Evolutionary conservation across 2,329 filamentous ascomycete species (phyloP), one percentile per base, ranked within the genome.

Genomic region (Colletotrichum sidae): DNA sequence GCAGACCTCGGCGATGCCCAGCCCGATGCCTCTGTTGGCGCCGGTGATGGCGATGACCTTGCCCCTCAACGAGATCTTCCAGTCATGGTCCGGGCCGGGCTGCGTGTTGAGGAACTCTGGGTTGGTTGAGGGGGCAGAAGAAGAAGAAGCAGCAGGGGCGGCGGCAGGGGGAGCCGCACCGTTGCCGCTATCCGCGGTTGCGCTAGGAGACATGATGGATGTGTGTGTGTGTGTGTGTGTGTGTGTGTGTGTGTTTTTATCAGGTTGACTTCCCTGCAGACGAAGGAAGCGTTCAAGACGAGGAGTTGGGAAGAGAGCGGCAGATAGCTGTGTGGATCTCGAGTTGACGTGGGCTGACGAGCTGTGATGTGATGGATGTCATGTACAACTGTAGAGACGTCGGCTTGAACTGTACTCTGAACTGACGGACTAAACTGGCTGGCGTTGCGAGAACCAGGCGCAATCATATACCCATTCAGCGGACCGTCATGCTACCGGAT

Each of bases 1-100:
- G 67, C 79, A 82, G 55, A 80, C 77, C 68, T 83, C 78, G 15
- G 81, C 80, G 50, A 83, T 77, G 15, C 79, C 80, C 2, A 83
- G 75, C 7, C 80, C 81, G 49, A 83, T 82, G 55, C 81, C 76
- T 67, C 79, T 75, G 71, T 80, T 80, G 47, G 79, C 79, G 15
- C 79, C 79, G 4, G 79, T 81, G 68, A 81, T 78, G 33, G 77
- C 72, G 57, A 79, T 78, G 67, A 79, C 75, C 64, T 80, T 79
- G 70, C 72, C 70, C 52, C 74, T 72, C 25, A 79, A 67, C 6
- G 73, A 72, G 54, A 79, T 72, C 57, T 71, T 71, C 72, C 72
- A 79, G 72, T 79, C 73, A 59, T 79, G 76, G 57, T 70, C 68
- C 13, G 73, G 69, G 3, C 70, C 70, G 8, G 77, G 78, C 12